Base-by-base conservation (phyloP, 495 filamentous ascomycete genomes). In the Penicillium robsamsonii region DNA sequence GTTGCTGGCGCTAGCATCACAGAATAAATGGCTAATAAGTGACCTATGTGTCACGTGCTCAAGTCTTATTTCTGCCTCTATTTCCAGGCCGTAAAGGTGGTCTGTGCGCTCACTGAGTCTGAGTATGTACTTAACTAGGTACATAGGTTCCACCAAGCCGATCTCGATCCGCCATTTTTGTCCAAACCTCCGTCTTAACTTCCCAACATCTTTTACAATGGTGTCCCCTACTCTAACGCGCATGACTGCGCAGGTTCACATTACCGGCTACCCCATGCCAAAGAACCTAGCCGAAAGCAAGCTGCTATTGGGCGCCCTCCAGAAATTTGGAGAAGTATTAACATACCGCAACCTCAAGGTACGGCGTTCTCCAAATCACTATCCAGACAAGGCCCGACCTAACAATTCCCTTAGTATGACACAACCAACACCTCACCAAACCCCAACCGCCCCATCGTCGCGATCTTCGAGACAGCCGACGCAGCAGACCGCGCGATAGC, bases 261-360 rank as follows among this genome's bases (percentile, higher is more conserved):
- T 96, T 37, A 82, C 77, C 50, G 83, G 91, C 44, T 60, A 70
- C 18, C 91, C 90, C 0, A 72, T 80, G 0, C 85, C 90, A 0
- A 70, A 70, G 12, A 84, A 70, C 58, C 75, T 96, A n/a, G 65
- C 75, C 22, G 89, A 96, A 63, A 87, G 87, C 44, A 84, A 86
- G 48, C 79, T 85, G 29, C 75, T 97, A 30, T 76, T 95, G 24
- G 77, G 80, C 35, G 80, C 87, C 22, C 72, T 97, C 24, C 84
- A 91, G 67, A 80, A 80, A 64, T 88, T 88, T 69, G 91, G 90
- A 50, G 83, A 91, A 48, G 81, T 97, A 9, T 81, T 84, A 22
- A 84, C 85, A 58, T 97, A 90, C 74, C 83, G 85, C 68, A 85
- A 81, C 61, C 73, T 91, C 18, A 80, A 82, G 62, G 89, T 91